A percentile compares a stretch with the other conserved stretches of the same genome.
These are phyloP conservation scores for Striga hermonthica DNA, from an alignment of 305 asterid species.

Conservation along the genomic window DNA sequence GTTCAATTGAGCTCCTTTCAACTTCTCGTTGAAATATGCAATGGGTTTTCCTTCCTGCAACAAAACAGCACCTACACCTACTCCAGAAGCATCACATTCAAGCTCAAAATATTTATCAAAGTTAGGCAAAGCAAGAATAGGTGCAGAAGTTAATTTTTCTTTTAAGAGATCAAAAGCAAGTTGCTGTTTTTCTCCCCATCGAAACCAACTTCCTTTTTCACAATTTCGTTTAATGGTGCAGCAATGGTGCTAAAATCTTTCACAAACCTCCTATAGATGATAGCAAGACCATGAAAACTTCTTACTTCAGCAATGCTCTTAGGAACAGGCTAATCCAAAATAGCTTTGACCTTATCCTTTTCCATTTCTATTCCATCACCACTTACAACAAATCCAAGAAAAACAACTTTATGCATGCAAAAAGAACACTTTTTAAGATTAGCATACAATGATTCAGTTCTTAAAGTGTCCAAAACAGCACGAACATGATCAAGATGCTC, in stretches of 20 bases:
- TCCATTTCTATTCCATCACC: neutral
- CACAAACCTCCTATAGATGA: too few species aligned
- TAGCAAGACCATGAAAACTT: too few species aligned
- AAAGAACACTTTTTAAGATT: neutral
- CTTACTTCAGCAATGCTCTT: too few species aligned
- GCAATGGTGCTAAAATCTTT: too few species aligned
- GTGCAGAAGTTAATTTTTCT: neutral
- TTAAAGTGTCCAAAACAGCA: constrained; percentile 6
- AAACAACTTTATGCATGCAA: neutral
- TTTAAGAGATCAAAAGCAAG: neutral
- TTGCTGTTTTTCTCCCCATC: constrained; percentile 11
- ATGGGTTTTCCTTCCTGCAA: neutral
- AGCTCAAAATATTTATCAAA: neutral
- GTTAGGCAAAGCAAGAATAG: constrained; percentile 6
- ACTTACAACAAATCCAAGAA: neutral
- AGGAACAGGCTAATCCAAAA: too few species aligned
- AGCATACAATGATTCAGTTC: constrained; percentile 2
- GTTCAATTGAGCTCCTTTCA: neutral
- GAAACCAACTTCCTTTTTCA: neutral
- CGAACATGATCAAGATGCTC: constrained; percentile 9
- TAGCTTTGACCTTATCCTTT: neutral
- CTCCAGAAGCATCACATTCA: neutral
- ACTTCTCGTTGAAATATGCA: neutral
- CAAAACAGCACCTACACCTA: neutral
- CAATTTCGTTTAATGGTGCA: constrained; percentile 1